Evolutionary conservation across 1,284 basidiomycete genomes (phyloP), one percentile per base, ranked within the genome.

Genomic region (Amylostereum areolatum): DNA sequence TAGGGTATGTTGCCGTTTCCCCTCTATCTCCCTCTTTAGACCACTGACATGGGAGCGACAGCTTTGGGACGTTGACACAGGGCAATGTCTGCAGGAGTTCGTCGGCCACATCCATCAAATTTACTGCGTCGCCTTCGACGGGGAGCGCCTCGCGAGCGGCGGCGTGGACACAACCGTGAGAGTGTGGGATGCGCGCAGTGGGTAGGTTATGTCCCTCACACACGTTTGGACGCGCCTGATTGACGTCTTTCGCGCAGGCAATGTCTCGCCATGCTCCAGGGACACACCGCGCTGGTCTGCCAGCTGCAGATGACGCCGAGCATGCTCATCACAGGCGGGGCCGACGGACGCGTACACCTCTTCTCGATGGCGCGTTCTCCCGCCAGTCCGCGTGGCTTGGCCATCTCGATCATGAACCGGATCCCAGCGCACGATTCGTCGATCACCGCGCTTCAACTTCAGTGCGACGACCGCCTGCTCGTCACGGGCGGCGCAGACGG

Each of bases 41-140:
- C n/a, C n/a, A n/a, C n/a, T n/a, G n/a, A n/a, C n/a, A n/a, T n/a
- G n/a, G n/a, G n/a, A n/a, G 54, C 43, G 43, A 32, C 57, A 91
- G 89, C 66, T 92, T 34, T 93, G 91, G 91, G 73, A 92, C 58
- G 68, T 89, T 9, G 90, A 93, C 58, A 92, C 87, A 0, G 91
- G 92, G 9, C 79, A 84, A 61, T 97, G 94, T 64, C 57, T 96
- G 36, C 88, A 91, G 52, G 79, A 92, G 25, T 81, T 98, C 35
- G 64, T 77, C n/a, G 96, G 96, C 0, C 96, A 99, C 66, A 83
- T 85, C 54, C 86, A 92, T 62, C 90, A 96, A 68, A 90, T 99
- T 36, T 98, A 98, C 63, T 85, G 89, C 0, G 87, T 98, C 25
- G 92, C 93, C 0, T 97, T 94, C 57, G 93, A 97, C 62, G 95